Conservation (phyloP, 768 basidiomycete species). For the Phylloporus sp. region DNA sequence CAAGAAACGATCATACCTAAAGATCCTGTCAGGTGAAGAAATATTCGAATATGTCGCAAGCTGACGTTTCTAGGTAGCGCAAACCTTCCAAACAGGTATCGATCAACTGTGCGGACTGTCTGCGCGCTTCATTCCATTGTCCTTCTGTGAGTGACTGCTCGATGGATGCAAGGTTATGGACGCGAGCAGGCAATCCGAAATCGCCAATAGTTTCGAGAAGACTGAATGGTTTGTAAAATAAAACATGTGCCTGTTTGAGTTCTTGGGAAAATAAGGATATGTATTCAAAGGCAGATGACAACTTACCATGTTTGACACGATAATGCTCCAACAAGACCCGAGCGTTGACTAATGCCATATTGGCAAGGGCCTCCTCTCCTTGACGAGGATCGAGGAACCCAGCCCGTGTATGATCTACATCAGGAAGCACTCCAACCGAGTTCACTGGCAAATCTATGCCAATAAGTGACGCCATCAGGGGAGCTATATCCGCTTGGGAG, state of each 20-base stretch:
- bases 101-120: slow-evolving; percentile 48
- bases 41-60: not conserved
- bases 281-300: not conserved
- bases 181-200: slow-evolving; percentile 32
- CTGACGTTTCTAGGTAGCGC: slow-evolving; percentile 69
- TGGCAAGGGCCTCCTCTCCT: slow-evolving; percentile 49
- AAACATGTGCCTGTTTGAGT: slow-evolving; percentile 50
- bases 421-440: slow-evolving; percentile 76
- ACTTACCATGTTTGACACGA: slow-evolving; percentile 66
- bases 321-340: slow-evolving; percentile 74
- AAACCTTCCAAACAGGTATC: slow-evolving; percentile 52
- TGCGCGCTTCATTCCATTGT: slow-evolving; percentile 47
- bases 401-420: slow-evolving; percentile 53
- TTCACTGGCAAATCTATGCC: slow-evolving; percentile 77
- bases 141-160: slow-evolving; percentile 39
- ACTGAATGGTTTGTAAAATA: slow-evolving; percentile 61
- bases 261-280: slow-evolving; percentile 36
- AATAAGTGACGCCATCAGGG: slow-evolving; percentile 70
- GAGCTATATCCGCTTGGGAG: slow-evolving; percentile 78
- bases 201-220: slow-evolving; percentile 36
- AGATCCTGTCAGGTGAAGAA: slow-evolving; percentile 6
- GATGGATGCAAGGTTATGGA: slow-evolving; percentile 37
- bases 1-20: slow-evolving; percentile 66
- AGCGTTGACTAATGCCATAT: slow-evolving; percentile 58
- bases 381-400: slow-evolving; percentile 50